Base-by-base conservation (phyloP, 2,329 filamentous ascomycete genomes). In the Peltaster fructicola region DNA sequence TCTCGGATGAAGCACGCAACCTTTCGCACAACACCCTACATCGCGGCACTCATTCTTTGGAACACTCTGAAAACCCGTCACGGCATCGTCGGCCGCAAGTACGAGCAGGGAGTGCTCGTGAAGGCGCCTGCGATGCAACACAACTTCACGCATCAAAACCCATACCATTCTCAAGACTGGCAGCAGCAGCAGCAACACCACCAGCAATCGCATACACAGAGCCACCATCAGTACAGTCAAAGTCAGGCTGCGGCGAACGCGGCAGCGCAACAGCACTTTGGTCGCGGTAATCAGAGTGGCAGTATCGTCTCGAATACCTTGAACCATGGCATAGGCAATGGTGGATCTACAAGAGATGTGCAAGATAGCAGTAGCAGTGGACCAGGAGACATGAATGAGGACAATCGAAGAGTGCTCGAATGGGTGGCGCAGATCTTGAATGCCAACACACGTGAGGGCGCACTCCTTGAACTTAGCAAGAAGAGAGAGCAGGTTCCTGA, bases 401-500 rank as follows among this genome's bases (percentile, higher is more conserved):
- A 93, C 48, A 92, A 92, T 52, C 68, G 81, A 39, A 71, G 84
- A 37, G 88, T 90, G n/a, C 70, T 93, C 53, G 73, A 73, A 35
- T 93, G 81, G 63, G 88, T 93, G 35, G 80, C 84, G 27, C 84
- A 93, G 50, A 64, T 93, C 30, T 65, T 95, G 47, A 85, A 82
- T 50, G 78, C 84, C 36, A 72, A 66, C 41, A 84, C 82, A 14
- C 69, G 88, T 34, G 88, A 95, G 58, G 74, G 80, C 4, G 88
- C 88, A 24, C 63, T 98, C 27, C 65, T 98, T 45, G 88, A 98
- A 53, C 65, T 98, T 25, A 95, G 85, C 58, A 98, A 98, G 63
- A 98, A 98, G 66, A 65, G 88, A 29, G 88, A 98, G 55, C 88
- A 95, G 54, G 88, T 98, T 9, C 85, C 88, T 1, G 88, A 98